Conservation (phyloP, 805 yeast species). For the Candida quercuum region DNA sequence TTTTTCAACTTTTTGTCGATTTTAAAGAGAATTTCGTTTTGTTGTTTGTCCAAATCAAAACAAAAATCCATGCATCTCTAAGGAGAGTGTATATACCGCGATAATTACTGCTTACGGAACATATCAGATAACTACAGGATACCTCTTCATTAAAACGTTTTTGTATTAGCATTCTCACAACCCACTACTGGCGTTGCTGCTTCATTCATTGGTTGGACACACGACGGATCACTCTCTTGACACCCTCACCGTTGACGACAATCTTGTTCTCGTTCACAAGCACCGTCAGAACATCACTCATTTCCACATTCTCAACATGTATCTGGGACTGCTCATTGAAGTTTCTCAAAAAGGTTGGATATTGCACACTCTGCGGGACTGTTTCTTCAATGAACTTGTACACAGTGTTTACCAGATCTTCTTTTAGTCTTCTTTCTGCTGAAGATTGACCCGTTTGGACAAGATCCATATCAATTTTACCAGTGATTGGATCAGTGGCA, state of each 20-base stretch:
- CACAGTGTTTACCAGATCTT: slow-evolving; percentile 63
- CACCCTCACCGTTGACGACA: slow-evolving; percentile 66
- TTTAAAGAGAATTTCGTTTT: too few species aligned
- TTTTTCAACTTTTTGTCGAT: too few species aligned
- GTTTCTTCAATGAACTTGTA: slow-evolving; percentile 44
- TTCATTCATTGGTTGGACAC: neutral
- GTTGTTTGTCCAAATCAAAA: too few species aligned
- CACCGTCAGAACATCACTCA: slow-evolving; percentile 61
- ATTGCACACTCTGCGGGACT: slow-evolving; percentile 44
- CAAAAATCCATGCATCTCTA: too few species aligned
- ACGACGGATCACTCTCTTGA: slow-evolving; percentile 48
- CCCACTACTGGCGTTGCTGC: too few species aligned
- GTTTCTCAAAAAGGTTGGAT: slow-evolving; percentile 50
- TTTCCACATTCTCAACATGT: slow-evolving; percentile 64
- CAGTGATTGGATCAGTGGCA: slow-evolving; percentile 97
- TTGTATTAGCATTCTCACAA: too few species aligned
- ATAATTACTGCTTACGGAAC: too few species aligned
- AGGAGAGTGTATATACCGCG: too few species aligned
- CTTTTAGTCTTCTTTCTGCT: slow-evolving; percentile 73
- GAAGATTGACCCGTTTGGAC: slow-evolving; percentile 94
- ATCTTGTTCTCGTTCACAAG: slow-evolving; percentile 69
- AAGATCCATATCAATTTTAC: slow-evolving; percentile 94
- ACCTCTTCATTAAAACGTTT: neutral
- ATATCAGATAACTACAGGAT: too few species aligned
- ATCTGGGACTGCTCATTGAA: slow-evolving; percentile 63